Conservation (phyloP, 1,284 basidiomycete genomes). For the Ustilago sp. region DNA sequence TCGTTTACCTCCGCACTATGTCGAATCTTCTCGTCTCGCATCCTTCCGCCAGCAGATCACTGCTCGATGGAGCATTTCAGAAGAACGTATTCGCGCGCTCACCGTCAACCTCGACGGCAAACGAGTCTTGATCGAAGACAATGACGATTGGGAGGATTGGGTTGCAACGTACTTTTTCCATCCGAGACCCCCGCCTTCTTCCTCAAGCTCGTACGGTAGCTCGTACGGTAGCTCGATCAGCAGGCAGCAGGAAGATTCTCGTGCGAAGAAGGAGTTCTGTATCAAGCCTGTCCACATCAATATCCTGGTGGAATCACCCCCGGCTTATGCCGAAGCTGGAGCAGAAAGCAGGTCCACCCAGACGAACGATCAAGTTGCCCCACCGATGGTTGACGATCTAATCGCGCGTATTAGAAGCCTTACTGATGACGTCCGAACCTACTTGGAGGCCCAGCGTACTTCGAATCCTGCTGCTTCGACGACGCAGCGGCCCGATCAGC, state of each 20-base stretch:
- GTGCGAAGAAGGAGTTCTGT: not conserved
- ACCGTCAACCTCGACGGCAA: constrained; percentile 1
- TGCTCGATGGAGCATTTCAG: constrained; percentile 8
- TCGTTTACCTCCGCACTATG: not conserved
- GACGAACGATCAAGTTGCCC: no score
- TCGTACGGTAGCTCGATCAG: not conserved
- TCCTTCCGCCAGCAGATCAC: constrained; percentile 19
- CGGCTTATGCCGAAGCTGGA: no score
- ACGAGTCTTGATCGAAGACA: constrained; percentile 17
- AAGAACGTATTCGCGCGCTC: constrained; percentile 15
- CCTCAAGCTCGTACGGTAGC: not conserved
- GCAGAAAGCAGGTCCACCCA: no score
- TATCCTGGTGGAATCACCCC: constrained; percentile 9
- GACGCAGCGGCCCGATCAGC: no score
- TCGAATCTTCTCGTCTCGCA: no score
- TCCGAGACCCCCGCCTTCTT: not conserved
- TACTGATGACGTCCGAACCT: no score
- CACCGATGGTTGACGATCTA: no score
- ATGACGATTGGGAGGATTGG: constrained; percentile 29
- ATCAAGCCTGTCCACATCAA: constrained; percentile 15
- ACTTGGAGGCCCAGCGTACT: no score
- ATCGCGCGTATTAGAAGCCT: no score
- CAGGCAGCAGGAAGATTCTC: not conserved
- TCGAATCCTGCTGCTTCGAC: no score
- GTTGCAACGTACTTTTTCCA: constrained; percentile 9